Evolutionary conservation across 2,329 filamentous ascomycete species (phyloP).

Genomic region (Myriosclerotinia curreyana): DNA sequence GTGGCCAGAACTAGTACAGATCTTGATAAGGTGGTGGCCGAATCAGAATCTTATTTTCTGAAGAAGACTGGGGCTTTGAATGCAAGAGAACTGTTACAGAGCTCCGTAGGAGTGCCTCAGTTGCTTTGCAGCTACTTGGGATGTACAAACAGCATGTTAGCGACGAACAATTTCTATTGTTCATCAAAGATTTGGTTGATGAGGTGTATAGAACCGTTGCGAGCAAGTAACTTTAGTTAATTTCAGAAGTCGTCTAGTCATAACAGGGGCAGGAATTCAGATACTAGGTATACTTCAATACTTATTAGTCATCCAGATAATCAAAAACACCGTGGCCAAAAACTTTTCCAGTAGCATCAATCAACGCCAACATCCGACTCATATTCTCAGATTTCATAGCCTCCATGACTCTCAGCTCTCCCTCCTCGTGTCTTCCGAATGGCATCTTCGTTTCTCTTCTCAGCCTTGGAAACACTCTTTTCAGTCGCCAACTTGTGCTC

Average conservation of each 20-base stretch:
- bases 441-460: background rate
- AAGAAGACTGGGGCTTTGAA: background rate
- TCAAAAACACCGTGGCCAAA: too few relatives aligned
- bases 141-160: background rate
- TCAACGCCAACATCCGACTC: fast-evolving
- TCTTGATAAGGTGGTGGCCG: background rate
- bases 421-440: background rate
- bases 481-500: background rate
- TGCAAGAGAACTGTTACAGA: background rate
- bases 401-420: background rate
- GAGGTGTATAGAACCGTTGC: background rate
- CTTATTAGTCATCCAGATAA: too few relatives aligned
- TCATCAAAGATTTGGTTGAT: background rate
- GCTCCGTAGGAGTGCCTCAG: background rate
- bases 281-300: too few relatives aligned
- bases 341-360: background rate
- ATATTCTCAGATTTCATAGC: background rate
- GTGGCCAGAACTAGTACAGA: background rate
- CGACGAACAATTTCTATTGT: background rate
- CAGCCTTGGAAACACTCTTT: background rate
- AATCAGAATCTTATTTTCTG: background rate
- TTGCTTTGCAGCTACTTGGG: background rate
- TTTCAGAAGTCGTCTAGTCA: too few relatives aligned
- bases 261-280: too few relatives aligned
- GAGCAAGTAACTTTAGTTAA: background rate